These are phyloP conservation scores for Metschnikowia anglica DNA, from an alignment of 805 yeast genomes.

Conservation along the genomic window DNA sequence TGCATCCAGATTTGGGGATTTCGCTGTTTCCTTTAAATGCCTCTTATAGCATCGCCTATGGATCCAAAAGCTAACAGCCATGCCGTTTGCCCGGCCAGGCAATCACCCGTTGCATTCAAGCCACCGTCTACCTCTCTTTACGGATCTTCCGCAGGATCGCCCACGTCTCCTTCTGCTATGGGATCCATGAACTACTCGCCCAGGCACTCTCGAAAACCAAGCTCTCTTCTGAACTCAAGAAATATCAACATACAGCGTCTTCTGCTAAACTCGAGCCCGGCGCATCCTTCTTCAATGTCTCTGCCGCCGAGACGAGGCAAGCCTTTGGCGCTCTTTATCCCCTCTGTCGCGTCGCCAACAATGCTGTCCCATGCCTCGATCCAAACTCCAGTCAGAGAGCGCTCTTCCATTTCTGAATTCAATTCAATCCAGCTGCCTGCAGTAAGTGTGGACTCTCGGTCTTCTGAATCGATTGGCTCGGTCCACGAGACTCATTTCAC, in stretches of 20 bases:
- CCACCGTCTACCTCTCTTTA: slow-evolving; percentile 11
- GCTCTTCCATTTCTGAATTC: not conserved
- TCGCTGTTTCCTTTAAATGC: slow-evolving; percentile 2
- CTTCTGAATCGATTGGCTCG: not conserved
- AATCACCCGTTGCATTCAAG: slow-evolving; percentile 10
- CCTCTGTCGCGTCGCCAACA: slow-evolving; percentile 6
- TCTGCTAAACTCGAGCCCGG: slow-evolving; percentile 30
- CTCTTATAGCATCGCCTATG: slow-evolving; percentile 8
- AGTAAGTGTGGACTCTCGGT: not conserved
- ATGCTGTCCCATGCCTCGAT: not conserved
- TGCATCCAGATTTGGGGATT: not conserved
- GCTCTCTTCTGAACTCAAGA: slow-evolving; percentile 25
- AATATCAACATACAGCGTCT: slow-evolving; percentile 41
- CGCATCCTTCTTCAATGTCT: slow-evolving; percentile 1
- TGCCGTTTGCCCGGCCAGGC: slow-evolving; percentile 4
- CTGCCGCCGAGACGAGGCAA: slow-evolving; percentile 13
- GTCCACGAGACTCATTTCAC: not conserved
- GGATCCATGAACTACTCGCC: slow-evolving; percentile 38
- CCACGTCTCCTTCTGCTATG: slow-evolving; percentile 4
- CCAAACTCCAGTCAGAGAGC: slow-evolving; percentile 6
- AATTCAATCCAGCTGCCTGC: not conserved
- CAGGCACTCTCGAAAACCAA: slow-evolving; percentile 34
- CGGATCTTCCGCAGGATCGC: slow-evolving; percentile 8
- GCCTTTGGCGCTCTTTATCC: slow-evolving; percentile 13
- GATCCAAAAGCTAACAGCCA: slow-evolving; percentile 7